Evolutionary conservation across 2,329 filamentous ascomycete species (phyloP), one percentile per base, ranked within the genome.

Genomic region (Amphichorda felina): DNA sequence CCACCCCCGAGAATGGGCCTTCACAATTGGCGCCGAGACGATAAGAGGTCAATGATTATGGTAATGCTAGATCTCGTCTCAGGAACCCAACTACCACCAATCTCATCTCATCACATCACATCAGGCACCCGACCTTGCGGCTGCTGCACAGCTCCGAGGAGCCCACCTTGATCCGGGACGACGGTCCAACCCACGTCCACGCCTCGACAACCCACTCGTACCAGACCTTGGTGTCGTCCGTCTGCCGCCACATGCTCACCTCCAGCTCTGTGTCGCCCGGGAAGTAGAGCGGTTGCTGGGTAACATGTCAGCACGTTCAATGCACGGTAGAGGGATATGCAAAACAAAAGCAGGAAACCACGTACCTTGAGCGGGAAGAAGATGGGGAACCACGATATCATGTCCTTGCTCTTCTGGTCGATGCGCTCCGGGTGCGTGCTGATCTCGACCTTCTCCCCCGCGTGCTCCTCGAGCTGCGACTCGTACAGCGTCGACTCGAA

Each of bases 331-430:
- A 5, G 32, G 11, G 21, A 13, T n/a, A n/a, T n/a, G n/a, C n/a
- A n/a, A n/a, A n/a, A n/a, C n/a, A n/a, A n/a, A n/a, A n/a, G n/a
- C n/a, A 16, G 4, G 15, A 40, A 34, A 15, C 13, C 3, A 54
- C 72, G 50, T 65, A 88, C 87, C 76, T 91, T 94, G 11, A 98
- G 63, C 0, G 93, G 91, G 53, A 98, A 98, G 63, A 89, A 95
- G 21, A 98, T 96, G 2, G 91, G 91, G 55, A 98, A 98, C 91
- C 91, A 98, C 37, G 85, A 94, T 43, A 95, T 94, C 93, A 98
- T 98, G 49, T 93, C 88, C 52, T 82, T 82, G 66, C 87, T 94
- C 72, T 96, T 96, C 38, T 66, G 64, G 38, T 91, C 85, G 60
- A 98, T 96, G 21, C 81, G 84, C 43, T 94, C 82, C 0, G 91